phyloP scores from a whole-genome alignment of 805 yeast species.

The Kodamaea leandrae region DNA sequence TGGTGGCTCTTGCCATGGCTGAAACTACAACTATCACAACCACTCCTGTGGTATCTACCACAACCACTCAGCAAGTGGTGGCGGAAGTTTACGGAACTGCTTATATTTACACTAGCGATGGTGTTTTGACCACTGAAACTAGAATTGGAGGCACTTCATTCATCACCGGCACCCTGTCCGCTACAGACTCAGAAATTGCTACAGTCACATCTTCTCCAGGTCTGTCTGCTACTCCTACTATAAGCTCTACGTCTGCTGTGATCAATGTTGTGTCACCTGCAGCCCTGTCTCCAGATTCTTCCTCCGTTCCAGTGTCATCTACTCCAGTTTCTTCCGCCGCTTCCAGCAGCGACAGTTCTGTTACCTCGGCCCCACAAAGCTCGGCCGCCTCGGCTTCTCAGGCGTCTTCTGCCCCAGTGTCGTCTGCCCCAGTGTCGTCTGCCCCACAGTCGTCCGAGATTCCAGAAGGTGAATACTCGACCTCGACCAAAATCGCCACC shows the following conservation, averaged over 20 bases:
- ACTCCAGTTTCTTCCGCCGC: not conserved
- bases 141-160: constrained; percentile 18
- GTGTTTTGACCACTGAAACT: constrained; percentile 29
- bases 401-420: constrained; percentile 4
- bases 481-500: constrained; percentile 10
- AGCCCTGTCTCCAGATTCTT: not conserved
- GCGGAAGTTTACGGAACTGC: constrained; percentile 27
- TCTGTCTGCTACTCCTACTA: constrained; percentile 5
- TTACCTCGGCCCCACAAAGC: not conserved
- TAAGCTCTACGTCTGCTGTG: constrained; percentile 7
- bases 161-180: constrained; percentile 9
- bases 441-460: constrained; percentile 1
- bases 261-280: not conserved
- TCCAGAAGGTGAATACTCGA: constrained; percentile 8
- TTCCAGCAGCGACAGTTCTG: not conserved
- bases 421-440: constrained; percentile 4
- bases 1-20: constrained; percentile 9
- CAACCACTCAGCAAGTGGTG: constrained; percentile 27
- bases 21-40: constrained; percentile 25
- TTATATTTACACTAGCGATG: constrained; percentile 31
- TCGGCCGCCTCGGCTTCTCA: not conserved
- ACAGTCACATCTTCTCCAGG: constrained; percentile 5
- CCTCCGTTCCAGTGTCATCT: not conserved
- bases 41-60: constrained; percentile 26
- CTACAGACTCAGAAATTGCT: constrained; percentile 8